phyloP scores from a whole-genome alignment of 129 eudicot genomes.

The Flaveria brownii region DNA sequence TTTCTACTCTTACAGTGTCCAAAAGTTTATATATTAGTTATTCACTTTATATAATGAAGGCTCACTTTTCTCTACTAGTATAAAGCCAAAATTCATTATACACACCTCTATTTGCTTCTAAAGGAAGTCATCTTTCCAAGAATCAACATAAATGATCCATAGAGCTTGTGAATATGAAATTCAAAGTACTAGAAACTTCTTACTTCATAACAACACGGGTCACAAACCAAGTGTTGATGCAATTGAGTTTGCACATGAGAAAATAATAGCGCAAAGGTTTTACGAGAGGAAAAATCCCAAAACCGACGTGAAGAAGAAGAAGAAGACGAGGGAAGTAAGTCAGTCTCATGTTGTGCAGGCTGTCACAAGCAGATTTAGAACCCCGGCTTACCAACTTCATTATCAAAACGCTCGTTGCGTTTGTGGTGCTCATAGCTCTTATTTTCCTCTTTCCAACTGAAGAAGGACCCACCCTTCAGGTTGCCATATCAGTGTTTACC shows the following conservation, averaged over 20 bases:
- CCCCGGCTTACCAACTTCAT: slow-evolving; percentile 71
- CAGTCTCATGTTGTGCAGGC: slow-evolving; percentile 74
- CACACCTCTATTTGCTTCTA: slow-evolving; percentile 26
- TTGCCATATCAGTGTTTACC: slow-evolving; percentile 61
- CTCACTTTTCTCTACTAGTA: too few relatives aligned
- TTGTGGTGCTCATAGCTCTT: slow-evolving; percentile 12
- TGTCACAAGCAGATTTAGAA: slow-evolving; percentile 70
- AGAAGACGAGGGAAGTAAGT: slow-evolving; percentile 77
- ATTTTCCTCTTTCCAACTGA: slow-evolving; percentile 87
- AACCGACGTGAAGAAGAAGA: slow-evolving; percentile 73
- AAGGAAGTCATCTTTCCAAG: slow-evolving; percentile 76
- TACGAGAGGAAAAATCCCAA: slow-evolving; percentile 78
- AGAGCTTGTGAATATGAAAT: slow-evolving; percentile 94
- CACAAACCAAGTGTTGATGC: slow-evolving; percentile 96
- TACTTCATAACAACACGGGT: slow-evolving; percentile 72
- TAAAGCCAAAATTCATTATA: background rate
- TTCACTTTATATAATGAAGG: too few relatives aligned
- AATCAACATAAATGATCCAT: slow-evolving; percentile 78
- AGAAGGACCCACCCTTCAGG: slow-evolving; percentile 96
- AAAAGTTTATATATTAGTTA: too few relatives aligned
- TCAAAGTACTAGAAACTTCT: slow-evolving; percentile 81
- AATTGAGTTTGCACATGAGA: slow-evolving; percentile 89
- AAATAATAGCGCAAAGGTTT: slow-evolving; percentile 80
- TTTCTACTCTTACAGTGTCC: too few relatives aligned
- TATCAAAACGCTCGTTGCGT: slow-evolving; percentile 32